Evolutionary conservation across 2,329 filamentous ascomycete species (phyloP).

Genomic region (Aspergillus udagawae): DNA sequence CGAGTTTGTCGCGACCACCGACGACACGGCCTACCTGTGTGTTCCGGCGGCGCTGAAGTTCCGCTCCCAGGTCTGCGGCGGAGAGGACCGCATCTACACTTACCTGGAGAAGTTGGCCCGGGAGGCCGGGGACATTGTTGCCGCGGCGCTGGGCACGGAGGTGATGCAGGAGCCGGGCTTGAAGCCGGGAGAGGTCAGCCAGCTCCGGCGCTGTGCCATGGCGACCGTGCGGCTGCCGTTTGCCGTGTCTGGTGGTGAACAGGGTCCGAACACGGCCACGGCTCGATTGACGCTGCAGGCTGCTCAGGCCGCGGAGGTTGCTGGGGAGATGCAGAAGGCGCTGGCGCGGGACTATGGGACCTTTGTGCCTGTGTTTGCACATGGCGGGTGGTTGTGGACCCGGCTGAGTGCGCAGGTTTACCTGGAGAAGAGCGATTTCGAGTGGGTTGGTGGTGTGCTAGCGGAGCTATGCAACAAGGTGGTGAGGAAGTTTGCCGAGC

Average conservation of each 20-base stretch:
- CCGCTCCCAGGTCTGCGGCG: constrained; percentile 64
- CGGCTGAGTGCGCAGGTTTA: constrained; percentile 80
- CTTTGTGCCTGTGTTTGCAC: constrained; percentile 62
- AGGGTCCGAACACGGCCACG: background rate
- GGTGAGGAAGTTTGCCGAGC: constrained; percentile 34
- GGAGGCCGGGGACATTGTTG: constrained; percentile 58
- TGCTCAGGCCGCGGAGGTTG: constrained; percentile 40
- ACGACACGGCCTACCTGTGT: constrained; percentile 68
- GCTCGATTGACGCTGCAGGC: constrained; percentile 28
- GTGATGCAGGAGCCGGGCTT: constrained; percentile 56
- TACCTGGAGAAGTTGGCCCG: constrained; percentile 63
- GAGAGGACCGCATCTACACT: constrained; percentile 64
- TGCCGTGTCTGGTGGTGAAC: constrained; percentile 19
- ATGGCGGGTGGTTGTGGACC: constrained; percentile 63
- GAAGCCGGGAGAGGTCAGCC: constrained; percentile 23
- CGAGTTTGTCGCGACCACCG: constrained; percentile 71
- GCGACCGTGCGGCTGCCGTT: constrained; percentile 72
- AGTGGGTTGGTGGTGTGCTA: constrained; percentile 60
- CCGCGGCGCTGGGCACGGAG: constrained; percentile 63
- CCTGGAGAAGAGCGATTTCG: constrained; percentile 74
- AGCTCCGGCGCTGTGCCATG: constrained; percentile 63
- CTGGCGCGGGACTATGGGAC: constrained; percentile 63
- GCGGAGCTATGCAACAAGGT: constrained; percentile 54
- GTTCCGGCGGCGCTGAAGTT: constrained; percentile 69
- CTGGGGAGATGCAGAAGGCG: constrained; percentile 55